Conservation (phyloP, 192 early-diverging fungal species). For the Entophlyctis luteolus region DNA sequence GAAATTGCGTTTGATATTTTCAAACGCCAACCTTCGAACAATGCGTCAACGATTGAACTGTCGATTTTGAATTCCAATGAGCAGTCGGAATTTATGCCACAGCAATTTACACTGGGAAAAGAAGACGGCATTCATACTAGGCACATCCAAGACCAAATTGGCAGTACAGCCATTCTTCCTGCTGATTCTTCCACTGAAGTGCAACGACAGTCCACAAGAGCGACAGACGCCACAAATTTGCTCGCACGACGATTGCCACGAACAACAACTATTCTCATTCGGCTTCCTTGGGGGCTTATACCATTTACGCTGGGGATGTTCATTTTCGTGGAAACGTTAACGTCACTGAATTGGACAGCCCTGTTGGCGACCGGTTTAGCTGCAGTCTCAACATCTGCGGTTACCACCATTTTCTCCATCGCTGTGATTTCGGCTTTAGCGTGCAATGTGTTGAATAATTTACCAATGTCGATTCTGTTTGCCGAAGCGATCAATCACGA, state of each 20-base stretch:
- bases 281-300: conserved; percentile 73
- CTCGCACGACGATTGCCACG: conserved; percentile 1
- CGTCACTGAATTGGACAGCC: conserved; percentile 62
- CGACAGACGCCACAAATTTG: no score
- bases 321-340: conserved; percentile 72
- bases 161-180: no score
- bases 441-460: conserved; percentile 77
- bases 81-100: no score
- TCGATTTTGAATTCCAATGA: no score
- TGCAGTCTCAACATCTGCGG: conserved; percentile 44
- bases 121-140: no score
- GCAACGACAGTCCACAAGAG: no score
- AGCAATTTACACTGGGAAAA: no score
- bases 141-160: no score
- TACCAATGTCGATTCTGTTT: conserved; percentile 84
- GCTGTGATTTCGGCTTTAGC: conserved; percentile 60
- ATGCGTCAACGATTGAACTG: no score
- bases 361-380: conserved; percentile 60
- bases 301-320: conserved; percentile 86
- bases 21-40: background rate
- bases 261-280: background rate
- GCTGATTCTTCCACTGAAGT: no score
- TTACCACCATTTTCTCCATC: conserved; percentile 53
- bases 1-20: conserved; percentile 43
- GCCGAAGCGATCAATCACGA: conserved; percentile 65